Evolutionary conservation across 208 protist species (phyloP).

Genomic region (Wallacemonas collosoma): DNA sequence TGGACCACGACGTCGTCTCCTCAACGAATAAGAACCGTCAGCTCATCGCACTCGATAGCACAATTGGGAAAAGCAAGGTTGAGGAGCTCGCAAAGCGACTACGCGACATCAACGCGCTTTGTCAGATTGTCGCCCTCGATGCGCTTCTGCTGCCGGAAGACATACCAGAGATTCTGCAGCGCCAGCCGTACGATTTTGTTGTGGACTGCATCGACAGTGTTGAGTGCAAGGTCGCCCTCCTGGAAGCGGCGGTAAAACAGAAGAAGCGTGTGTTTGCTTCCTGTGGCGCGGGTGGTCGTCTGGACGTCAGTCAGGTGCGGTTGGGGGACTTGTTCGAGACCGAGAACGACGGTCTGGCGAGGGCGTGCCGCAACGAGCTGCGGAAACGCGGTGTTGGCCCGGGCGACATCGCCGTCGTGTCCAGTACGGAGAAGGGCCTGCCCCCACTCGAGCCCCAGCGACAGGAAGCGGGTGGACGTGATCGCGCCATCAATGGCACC

Average conservation of each 20-base stretch:
- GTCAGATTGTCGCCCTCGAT: conserved; percentile 70
- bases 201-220: conserved; percentile 94
- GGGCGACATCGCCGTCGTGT: conserved; percentile 64
- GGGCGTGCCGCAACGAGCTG: conserved; percentile 66
- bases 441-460: conserved; percentile 73
- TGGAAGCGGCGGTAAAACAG: conserved; percentile 56
- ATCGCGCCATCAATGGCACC: conserved; percentile 84
- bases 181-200: conserved; percentile 81
- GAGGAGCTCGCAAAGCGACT: conserved; percentile 71
- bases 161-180: conserved; percentile 67
- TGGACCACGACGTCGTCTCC: conserved; percentile 89
- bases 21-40: conserved; percentile 92
- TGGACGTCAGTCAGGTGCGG: conserved; percentile 68
- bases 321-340: conserved; percentile 81
- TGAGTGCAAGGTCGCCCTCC: conserved; percentile 84
- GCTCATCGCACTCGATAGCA: conserved; percentile 87
- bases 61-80: conserved; percentile 88
- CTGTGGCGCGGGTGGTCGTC: conserved; percentile 80
- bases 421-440: conserved; percentile 61
- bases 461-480: conserved; percentile 76
- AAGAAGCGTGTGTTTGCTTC: conserved; percentile 72
- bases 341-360: conserved; percentile 74
- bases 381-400: conserved; percentile 59
- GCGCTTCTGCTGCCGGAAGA: conserved; percentile 70
- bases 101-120: conserved; percentile 78